Evolutionary conservation across 306 rosid genomes (phyloP).

Genomic region (Betula pendula): DNA sequence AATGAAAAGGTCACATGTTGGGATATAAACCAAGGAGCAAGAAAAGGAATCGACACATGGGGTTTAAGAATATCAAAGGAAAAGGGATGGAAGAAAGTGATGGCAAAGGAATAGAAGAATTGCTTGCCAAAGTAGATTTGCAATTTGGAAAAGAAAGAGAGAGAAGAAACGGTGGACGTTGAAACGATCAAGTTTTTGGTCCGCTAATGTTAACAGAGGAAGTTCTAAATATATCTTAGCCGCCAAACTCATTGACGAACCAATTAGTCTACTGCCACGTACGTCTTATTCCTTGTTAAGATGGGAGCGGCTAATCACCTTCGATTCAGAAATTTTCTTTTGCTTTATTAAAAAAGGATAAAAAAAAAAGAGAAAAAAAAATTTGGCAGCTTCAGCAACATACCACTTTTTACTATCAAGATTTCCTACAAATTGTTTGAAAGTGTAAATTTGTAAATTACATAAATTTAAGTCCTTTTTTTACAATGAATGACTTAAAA

Average conservation of each 20-base stretch:
- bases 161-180: not conserved
- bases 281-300: not conserved
- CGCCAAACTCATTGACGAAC: not conserved
- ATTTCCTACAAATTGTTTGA: no score
- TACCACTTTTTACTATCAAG: no score
- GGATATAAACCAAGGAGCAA: not conserved
- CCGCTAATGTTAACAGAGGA: not conserved
- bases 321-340: no score
- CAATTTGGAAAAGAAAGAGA: not conserved
- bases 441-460: no score
- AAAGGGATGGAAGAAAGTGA: not conserved
- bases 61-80: not conserved
- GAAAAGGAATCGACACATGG: not conserved
- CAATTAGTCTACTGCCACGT: not conserved
- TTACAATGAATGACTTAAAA: no score
- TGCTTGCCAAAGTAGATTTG: not conserved
- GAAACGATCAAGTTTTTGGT: conserved; percentile 15
- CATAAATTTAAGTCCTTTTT: no score
- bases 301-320: no score
- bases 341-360: no score
- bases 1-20: not conserved
- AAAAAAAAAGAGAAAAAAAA: no score
- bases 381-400: no score
- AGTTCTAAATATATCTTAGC: not conserved
- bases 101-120: not conserved